phyloP scores from a whole-genome alignment of 371 early-diverging fungal species.

The Apophysomyces sp. region DNA sequence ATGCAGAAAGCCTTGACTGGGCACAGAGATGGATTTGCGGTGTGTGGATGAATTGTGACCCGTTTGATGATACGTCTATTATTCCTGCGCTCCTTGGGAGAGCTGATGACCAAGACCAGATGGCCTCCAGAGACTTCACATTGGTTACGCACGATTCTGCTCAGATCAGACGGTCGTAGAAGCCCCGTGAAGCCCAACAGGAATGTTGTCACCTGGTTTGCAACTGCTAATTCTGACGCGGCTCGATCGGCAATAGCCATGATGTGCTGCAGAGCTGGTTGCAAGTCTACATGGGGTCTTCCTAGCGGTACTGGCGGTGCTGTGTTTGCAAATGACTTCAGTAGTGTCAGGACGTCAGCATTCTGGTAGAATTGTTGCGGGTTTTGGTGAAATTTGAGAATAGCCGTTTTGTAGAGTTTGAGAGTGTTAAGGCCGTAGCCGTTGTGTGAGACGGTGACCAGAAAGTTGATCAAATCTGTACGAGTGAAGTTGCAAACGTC shows the following conservation, averaged over 20 bases:
- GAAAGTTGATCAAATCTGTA: slow-evolving; percentile 5
- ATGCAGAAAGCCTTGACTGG: background rate
- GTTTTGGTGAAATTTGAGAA: slow-evolving; percentile 3
- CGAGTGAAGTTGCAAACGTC: background rate
- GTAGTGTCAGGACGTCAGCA: background rate
- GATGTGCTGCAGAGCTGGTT: slow-evolving; percentile 3
- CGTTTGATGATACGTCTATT: slow-evolving; percentile 9
- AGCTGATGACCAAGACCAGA: background rate
- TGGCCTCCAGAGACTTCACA: background rate
- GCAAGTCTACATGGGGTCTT: background rate
- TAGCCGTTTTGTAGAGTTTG: slow-evolving; percentile 8
- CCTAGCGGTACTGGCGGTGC: background rate
- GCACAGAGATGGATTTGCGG: background rate
- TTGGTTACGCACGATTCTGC: background rate
- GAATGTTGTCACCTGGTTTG: slow-evolving; percentile 12
- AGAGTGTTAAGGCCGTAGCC: background rate
- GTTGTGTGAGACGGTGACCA: background rate
- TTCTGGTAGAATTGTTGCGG: background rate
- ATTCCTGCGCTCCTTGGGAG: slow-evolving; percentile 10
- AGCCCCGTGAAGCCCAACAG: slow-evolving; percentile 11
- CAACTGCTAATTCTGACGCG: background rate
- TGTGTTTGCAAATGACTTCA: background rate
- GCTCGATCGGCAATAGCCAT: background rate
- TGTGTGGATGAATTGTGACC: slow-evolving; percentile 1
- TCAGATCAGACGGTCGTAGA: slow-evolving; percentile 17